phyloP scores from a whole-genome alignment of 2,329 filamentous ascomycete species.

The Fonsecaea nubica region DNA sequence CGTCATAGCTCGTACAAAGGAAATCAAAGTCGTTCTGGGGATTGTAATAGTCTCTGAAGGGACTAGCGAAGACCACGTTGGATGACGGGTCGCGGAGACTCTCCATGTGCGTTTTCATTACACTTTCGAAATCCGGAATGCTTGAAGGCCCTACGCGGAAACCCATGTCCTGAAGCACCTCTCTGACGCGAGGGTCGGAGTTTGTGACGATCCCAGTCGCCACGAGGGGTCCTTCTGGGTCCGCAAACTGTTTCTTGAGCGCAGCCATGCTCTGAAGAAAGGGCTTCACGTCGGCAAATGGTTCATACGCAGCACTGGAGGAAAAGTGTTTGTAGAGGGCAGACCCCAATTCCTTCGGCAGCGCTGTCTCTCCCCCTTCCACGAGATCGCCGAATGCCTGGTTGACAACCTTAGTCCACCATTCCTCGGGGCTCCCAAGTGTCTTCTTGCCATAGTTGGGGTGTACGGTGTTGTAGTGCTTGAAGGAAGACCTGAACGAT shows the following conservation, averaged over 20 bases:
- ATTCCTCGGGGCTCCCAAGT: constrained; percentile 48
- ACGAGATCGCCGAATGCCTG: constrained; percentile 45
- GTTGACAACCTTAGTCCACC: constrained; percentile 54
- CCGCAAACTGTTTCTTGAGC: constrained; percentile 32
- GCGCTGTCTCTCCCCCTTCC: constrained; percentile 26
- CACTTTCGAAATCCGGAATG: constrained; percentile 42
- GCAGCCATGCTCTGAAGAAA: constrained; percentile 47
- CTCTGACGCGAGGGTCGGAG: constrained; percentile 53
- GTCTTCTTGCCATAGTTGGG: constrained; percentile 55
- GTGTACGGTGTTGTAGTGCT: constrained; percentile 42
- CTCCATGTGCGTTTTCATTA: constrained; percentile 30
- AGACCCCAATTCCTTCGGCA: constrained; percentile 47
- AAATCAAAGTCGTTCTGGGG: constrained; percentile 50
- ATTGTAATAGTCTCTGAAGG: constrained; percentile 25
- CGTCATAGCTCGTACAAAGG: constrained; percentile 55
- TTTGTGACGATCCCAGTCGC: constrained; percentile 54
- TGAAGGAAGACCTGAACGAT: constrained; percentile 49
- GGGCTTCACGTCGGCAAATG: constrained; percentile 49
- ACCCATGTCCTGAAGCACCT: constrained; percentile 49
- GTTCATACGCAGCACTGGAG: constrained; percentile 48
- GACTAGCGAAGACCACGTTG: constrained; percentile 7
- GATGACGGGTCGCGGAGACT: constrained; percentile 3
- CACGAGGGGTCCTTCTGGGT: constrained; percentile 43
- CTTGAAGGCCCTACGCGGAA: constrained; percentile 45
- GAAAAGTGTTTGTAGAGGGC: constrained; percentile 50